These are phyloP conservation scores for Rhodotorula graminis DNA, from an alignment of 768 basidiomycete species.

Conservation along the genomic window DNA sequence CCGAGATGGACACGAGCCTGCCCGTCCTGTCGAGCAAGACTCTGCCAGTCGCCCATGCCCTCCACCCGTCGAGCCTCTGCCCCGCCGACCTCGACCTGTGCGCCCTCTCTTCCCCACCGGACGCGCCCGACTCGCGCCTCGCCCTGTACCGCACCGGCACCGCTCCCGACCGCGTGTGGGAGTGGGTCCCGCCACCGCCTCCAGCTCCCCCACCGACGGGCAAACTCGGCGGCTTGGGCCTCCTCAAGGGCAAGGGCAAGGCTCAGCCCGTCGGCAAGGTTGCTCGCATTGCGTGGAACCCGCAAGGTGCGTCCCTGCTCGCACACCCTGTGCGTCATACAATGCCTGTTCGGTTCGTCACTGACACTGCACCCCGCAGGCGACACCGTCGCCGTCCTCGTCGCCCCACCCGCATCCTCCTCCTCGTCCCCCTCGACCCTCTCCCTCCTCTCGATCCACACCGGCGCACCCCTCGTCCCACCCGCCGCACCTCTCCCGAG, in stretches of 20 bases:
- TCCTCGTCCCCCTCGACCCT: not conserved
- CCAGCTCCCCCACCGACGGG: not conserved
- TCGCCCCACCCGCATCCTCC: conserved; percentile 6
- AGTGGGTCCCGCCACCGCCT: conserved; percentile 1
- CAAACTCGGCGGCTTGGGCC: not conserved
- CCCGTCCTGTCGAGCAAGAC: not conserved
- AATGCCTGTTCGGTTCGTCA: too few relatives aligned
- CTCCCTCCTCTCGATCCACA: conserved; percentile 27
- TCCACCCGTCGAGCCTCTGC: not conserved
- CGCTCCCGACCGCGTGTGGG: not conserved
- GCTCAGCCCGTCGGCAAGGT: not conserved
- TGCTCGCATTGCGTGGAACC: not conserved
- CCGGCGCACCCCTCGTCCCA: conserved; percentile 6
- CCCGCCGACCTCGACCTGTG: not conserved
- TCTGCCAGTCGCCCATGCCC: not conserved
- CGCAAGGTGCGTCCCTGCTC: not conserved
- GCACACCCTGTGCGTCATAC: too few relatives aligned
- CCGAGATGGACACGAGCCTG: not conserved
- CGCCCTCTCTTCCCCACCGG: not conserved
- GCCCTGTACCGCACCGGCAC: conserved; percentile 1
- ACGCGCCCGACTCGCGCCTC: not conserved
- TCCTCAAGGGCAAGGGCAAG: not conserved
- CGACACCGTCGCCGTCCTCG: conserved; percentile 13
- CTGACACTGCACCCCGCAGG: too few relatives aligned
- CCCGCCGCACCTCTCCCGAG: conserved; percentile 5